Percentiles rank a stretch among this genome's conserved stretches.
phyloP scores from a whole-genome alignment of 1,284 basidiomycete species.

The Earliella scabrosa region DNA sequence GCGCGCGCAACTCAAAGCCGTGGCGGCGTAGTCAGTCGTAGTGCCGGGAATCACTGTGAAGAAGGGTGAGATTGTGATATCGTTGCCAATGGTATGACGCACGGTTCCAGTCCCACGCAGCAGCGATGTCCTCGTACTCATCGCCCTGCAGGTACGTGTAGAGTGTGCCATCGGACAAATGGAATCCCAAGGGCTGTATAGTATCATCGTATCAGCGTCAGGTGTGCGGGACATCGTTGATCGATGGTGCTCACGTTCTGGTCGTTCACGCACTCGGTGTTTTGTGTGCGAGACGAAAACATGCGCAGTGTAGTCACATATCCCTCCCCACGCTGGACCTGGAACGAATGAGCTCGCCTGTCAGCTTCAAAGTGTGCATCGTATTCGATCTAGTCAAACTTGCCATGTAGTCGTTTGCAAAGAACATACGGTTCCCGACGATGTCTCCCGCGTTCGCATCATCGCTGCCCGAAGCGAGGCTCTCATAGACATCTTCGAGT shows the following conservation, averaged over 20 bases:
- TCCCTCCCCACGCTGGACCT: conserved; percentile 62
- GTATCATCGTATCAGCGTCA: not conserved
- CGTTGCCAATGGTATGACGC: conserved; percentile 1
- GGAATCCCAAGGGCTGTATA: conserved; percentile 61
- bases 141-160: conserved; percentile 67
- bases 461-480: conserved; percentile 40
- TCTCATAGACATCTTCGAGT: conserved; percentile 46
- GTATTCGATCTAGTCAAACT: not conserved
- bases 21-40: conserved; percentile 62
- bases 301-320: conserved; percentile 71
- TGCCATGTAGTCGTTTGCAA: conserved; percentile 72
- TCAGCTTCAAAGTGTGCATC: not conserved
- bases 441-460: conserved; percentile 63
- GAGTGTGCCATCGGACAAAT: conserved; percentile 65
- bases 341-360: not conserved
- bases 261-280: conserved; percentile 67
- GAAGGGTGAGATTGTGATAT: not conserved
- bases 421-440: conserved; percentile 68
- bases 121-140: conserved; percentile 73
- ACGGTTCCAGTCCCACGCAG: conserved; percentile 75
- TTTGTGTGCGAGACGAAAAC: conserved; percentile 63
- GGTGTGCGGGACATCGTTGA: not conserved
- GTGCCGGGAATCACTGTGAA: conserved; percentile 58
- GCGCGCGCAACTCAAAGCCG: conserved; percentile 48
- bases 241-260: conserved; percentile 50